Percentiles rank a stretch among this genome's conserved stretches.
These are phyloP conservation scores for Carex kokanica DNA, from an alignment of 176 grass and related monocot species.

Conservation along the genomic window DNA sequence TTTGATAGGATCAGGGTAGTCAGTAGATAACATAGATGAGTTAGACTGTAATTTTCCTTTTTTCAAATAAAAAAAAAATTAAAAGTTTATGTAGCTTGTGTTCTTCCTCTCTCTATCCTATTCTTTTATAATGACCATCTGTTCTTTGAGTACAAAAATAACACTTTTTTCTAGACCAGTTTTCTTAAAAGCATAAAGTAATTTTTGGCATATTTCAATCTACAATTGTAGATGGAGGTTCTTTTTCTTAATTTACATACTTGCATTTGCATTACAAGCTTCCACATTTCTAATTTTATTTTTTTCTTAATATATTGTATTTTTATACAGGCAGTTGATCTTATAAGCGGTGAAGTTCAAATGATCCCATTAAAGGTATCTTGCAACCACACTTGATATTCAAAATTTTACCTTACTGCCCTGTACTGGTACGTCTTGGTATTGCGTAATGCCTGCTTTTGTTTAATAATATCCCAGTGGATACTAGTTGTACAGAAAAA, in stretches of 20 bases:
- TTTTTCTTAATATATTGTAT: background rate
- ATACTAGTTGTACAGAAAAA: background rate
- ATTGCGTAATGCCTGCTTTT: background rate
- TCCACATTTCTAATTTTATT: conserved; percentile 2
- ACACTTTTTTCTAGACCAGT: background rate
- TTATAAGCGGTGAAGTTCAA: conserved; percentile 49
- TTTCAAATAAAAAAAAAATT: background rate
- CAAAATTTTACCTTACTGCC: background rate
- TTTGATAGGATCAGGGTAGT: too few relatives aligned
- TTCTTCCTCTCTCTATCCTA: too few relatives aligned
- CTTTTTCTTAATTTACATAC: background rate
- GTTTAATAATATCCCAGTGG: background rate
- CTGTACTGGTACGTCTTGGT: background rate
- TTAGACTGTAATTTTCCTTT: too few relatives aligned
- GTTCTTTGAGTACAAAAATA: background rate
- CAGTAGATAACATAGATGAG: too few relatives aligned
- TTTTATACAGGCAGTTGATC: conserved; percentile 76
- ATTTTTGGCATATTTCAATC: background rate
- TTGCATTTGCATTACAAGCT: background rate
- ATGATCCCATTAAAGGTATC: conserved; percentile 54
- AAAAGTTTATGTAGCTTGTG: background rate
- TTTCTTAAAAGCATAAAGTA: background rate
- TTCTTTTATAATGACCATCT: background rate
- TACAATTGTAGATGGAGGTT: background rate
- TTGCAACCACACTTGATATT: background rate